Evolutionary conservation across 805 yeast genomes (phyloP).

Genomic region (Candida cerambycidarum): DNA sequence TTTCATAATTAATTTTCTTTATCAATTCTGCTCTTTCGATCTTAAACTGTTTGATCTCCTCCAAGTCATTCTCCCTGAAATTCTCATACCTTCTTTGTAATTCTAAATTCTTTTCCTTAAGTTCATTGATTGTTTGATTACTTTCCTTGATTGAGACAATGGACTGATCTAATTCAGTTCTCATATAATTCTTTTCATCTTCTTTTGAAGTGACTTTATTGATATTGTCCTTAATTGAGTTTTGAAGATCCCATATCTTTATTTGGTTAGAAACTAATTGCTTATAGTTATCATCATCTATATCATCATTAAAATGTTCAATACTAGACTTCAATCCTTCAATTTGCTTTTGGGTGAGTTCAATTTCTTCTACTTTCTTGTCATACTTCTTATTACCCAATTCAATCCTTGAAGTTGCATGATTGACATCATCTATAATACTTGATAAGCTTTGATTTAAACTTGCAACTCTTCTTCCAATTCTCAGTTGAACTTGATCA

Average conservation of each 20-base stretch:
- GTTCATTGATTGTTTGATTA: constrained; percentile 24
- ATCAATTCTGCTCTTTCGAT: constrained; percentile 20
- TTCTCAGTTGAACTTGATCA: constrained; percentile 37
- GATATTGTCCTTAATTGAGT: constrained; percentile 44
- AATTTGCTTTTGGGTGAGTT: constrained; percentile 22
- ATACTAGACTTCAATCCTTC: constrained; percentile 29
- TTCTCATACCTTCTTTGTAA: constrained; percentile 20
- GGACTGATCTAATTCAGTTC: constrained; percentile 57
- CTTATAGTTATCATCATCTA: constrained; percentile 13
- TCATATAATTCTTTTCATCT: constrained; percentile 66
- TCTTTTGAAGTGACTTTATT: constrained; percentile 45
- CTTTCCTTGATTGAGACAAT: constrained; percentile 48
- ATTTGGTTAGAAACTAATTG: constrained; percentile 37
- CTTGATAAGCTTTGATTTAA: constrained; percentile 44
- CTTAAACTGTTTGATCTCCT: constrained; percentile 21
- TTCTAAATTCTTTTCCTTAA: constrained; percentile 20
- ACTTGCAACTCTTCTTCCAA: constrained; percentile 45
- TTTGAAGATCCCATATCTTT: constrained; percentile 46
- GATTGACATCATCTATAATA: constrained; percentile 48
- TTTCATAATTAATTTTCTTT: constrained; percentile 24
- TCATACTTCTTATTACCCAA: constrained; percentile 31
- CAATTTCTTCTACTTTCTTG: constrained; percentile 33
- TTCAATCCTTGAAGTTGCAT: constrained; percentile 33
- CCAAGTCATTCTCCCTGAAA: constrained; percentile 21
- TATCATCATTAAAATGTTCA: constrained; percentile 18